Evolutionary conservation across 371 early-diverging fungal species (phyloP), one percentile per base, ranked within the genome.

Genomic region (Lichtheimia ramosa): DNA sequence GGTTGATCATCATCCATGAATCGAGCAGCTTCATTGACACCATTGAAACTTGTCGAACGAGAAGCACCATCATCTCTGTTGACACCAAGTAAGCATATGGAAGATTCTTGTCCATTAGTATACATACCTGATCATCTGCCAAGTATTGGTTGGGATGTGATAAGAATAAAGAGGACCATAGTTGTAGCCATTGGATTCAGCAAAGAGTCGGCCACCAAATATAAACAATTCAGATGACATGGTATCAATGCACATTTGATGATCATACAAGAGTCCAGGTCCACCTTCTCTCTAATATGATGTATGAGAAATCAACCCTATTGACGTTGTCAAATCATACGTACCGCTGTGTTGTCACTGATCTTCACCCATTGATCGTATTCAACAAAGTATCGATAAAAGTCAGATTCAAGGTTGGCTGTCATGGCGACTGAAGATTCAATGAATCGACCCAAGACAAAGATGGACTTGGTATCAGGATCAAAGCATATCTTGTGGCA

Each of bases 401-500:
- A 92, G 58, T 98, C 96, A 23, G 89, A 78, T 14, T 92, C 85
- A 15, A 89, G 72, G 40, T 23, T 82, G 76, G 4, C 82, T 75
- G 83, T 83, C 20, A 81, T 72, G 18, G 89, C 77, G 39, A 74
- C 71, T 14, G 87, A 86, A 8, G 85, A 82, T 51, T 95, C 94
- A 12, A 96, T 86, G 66, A 94, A 97, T 56, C 85, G 82, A 12
- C 99, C 99, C 52, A 95, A 68, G 2, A 93, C 75, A 71, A 91
- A 97, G 5, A 97, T 82, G 6, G 81, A 83, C 48, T 83, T 81
- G 24, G 81, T 81, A 12, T 71, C 71, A 3, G 92, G 83, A 66
- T 97, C 96, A 70, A 89, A 90, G 67, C 92, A 90, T 40, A 96
- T 91, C 64, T 92, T 92, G 72, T 98, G 97, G 73, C 96, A 96